phyloP scores from a whole-genome alignment of 495 filamentous ascomycete species.

The Tuber microsphaerosporum region DNA sequence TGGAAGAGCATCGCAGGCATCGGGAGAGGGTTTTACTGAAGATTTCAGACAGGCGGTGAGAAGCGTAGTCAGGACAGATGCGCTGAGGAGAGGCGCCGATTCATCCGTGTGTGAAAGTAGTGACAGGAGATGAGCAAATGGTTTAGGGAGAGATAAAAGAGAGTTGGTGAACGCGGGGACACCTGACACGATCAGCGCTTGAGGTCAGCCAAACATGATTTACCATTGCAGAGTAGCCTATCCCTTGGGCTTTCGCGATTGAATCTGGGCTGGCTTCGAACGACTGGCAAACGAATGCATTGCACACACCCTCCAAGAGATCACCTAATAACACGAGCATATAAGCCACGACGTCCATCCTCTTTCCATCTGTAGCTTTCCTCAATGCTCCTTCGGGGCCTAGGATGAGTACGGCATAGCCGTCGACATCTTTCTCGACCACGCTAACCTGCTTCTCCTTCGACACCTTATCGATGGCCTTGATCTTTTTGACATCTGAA shows the following conservation, averaged over 20 bases:
- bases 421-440: slow-evolving; percentile 68
- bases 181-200: slow-evolving; percentile 48
- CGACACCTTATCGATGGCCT: slow-evolving; percentile 92
- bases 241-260: background rate
- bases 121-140: slow-evolving; percentile 77
- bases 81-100: slow-evolving; percentile 78
- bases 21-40: slow-evolving; percentile 50
- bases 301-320: slow-evolving; percentile 65
- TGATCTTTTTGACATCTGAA: slow-evolving; percentile 89
- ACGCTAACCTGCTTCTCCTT: slow-evolving; percentile 76
- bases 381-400: slow-evolving; percentile 46
- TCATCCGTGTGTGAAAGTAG: slow-evolving; percentile 76
- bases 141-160: slow-evolving; percentile 71
- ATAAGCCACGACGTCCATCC: slow-evolving; percentile 84
- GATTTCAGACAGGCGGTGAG: slow-evolving; percentile 61
- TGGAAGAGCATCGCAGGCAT: slow-evolving; percentile 69
- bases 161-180: slow-evolving; percentile 67
- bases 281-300: background rate
- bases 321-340: slow-evolving; percentile 84
- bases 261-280: background rate
- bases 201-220: slow-evolving; percentile 26
- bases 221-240: background rate
- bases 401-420: slow-evolving; percentile 70
- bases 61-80: slow-evolving; percentile 75
- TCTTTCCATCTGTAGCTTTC: slow-evolving; percentile 46